Evolutionary conservation across 2,329 filamentous ascomycete genomes (phyloP), one percentile per base, ranked within the genome.

Genomic region (Macrophomina phaseolina): DNA sequence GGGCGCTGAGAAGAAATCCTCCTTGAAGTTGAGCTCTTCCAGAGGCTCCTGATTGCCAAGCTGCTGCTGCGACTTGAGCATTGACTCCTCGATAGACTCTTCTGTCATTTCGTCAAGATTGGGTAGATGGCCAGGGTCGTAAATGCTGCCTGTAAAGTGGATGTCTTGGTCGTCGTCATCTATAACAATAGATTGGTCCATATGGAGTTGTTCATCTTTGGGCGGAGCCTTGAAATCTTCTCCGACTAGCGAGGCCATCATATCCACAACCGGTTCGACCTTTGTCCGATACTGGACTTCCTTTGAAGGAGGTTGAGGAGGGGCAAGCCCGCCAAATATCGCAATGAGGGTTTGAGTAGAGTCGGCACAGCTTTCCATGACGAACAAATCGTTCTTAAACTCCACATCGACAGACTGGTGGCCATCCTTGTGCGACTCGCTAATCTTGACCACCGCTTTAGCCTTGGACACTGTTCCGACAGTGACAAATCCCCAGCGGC

Each of bases 301-400:
- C 68, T 90, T 92, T 73, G 87, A 94, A 1, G 94, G 93, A 0
- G 93, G 90, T 7, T 88, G 89, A 1, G 95, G 94, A 4, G 94
- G 95, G 45, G 90, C 89, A 4, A 99, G 83, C 0, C 91, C 93
- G 73, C 91, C 92, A 16, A 94, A 81, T 49, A 97, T 85, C 1
- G 87, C 85, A 63, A 97, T 90, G 14, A 99, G 84, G 0, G 95
- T 99, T 76, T 97, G 93, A 0, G 93, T 98, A 1, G 95, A 99
- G 78, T 99, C 95, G 36, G 95, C 95, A 73, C 96, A 99, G 0
- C 94, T 96, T 78, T 99, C 95, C 6, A 99, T 81, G 40, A 99
- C 90, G 64, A 99, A 84, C 1, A 99, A 84, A 70, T 97, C 91
- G 73, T 97, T 94, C 68, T 88, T 88, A 55, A 98, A 81, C 69